Conservation (phyloP, 176 grass and related monocot species). For the Aegilops umbellulata region DNA sequence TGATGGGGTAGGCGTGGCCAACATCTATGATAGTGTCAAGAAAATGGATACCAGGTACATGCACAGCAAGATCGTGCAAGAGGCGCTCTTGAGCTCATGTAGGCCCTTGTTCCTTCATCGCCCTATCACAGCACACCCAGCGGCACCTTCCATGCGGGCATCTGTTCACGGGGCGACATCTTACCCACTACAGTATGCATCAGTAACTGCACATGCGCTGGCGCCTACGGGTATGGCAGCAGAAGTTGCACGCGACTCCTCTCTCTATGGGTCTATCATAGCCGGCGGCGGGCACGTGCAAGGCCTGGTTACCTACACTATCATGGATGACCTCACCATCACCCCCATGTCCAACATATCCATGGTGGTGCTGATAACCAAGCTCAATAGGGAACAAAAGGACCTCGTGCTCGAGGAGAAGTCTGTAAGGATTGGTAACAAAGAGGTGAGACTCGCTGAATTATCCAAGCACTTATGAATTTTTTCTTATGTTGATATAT, state of each 20-base stretch:
- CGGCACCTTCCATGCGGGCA: background rate
- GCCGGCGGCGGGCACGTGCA: constrained; percentile 20
- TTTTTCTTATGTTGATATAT: background rate
- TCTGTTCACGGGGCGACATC: background rate
- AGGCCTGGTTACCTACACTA: background rate
- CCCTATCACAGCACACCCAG: background rate
- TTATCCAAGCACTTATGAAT: no score
- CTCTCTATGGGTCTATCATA: background rate
- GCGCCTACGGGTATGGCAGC: no score
- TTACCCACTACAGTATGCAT: no score
- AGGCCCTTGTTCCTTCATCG: background rate
- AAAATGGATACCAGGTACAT: constrained; percentile 34
- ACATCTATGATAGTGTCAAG: constrained; percentile 27
- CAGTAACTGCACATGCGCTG: no score
- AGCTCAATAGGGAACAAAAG: constrained; percentile 12
- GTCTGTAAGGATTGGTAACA: constrained; percentile 19
- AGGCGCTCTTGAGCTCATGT: constrained; percentile 15
- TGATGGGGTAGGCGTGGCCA: background rate
- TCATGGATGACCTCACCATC: constrained; percentile 46
- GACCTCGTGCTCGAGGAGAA: constrained; percentile 34
- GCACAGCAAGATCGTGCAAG: background rate
- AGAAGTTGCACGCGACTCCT: background rate
- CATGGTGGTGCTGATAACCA: background rate
- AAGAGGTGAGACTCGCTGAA: constrained; percentile 25
- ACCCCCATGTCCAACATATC: constrained; percentile 36